These are phyloP conservation scores for Hordeum pubiflorum DNA, from an alignment of 202 grass and related monocot genomes.

Conservation along the genomic window DNA sequence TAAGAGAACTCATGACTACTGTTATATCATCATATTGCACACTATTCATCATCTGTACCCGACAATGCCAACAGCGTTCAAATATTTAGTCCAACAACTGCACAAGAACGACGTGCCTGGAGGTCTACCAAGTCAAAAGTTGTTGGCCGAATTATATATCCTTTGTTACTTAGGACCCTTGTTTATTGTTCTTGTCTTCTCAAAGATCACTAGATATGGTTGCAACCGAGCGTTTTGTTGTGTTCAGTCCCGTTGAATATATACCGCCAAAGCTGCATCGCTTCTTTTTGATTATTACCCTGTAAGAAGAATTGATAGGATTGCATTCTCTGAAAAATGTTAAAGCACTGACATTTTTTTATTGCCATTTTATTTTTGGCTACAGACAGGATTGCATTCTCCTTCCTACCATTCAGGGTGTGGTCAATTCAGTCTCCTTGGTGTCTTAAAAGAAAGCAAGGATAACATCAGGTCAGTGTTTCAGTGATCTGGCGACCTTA, in stretches of 20 bases:
- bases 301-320: neutral
- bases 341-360: neutral
- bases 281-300: neutral
- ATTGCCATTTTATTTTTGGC: neutral
- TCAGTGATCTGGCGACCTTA: neutral
- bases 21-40: neutral
- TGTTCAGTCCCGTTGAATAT: neutral
- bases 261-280: neutral
- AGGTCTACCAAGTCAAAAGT: slow-evolving; percentile 1
- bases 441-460: neutral
- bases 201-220: slow-evolving; percentile 14
- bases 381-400: neutral
- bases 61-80: neutral
- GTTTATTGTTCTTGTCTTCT: neutral
- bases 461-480: slow-evolving; percentile 10
- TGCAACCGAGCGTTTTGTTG: neutral
- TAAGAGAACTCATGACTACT: neutral
- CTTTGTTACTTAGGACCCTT: neutral
- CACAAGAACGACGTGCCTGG: neutral
- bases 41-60: neutral
- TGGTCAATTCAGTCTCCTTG: neutral
- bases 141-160: neutral
- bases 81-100: neutral
- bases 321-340: neutral
- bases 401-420: neutral